Base-by-base conservation (phyloP, 306 rosid genomes). In the Cyclanthera cordifolia region DNA sequence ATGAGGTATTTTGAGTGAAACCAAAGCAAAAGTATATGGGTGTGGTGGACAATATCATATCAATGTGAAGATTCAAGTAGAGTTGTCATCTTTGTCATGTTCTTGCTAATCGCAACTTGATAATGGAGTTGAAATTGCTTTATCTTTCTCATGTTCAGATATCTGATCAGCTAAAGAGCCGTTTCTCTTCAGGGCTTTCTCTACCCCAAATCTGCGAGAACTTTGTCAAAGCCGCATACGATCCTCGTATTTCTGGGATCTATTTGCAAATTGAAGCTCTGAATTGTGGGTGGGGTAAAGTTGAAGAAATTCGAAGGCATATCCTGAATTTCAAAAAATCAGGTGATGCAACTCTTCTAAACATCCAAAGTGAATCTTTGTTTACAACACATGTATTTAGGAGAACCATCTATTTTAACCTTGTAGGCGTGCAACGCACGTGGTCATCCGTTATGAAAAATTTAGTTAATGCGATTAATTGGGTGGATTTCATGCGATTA, bases 281-380 rank as follows among this genome's bases (percentile, higher is more conserved):
- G 67, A 86, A 73, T 53, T 93, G 99, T n/a, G 99, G 99, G 9
- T 93, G 96, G 99, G 96, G 90, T 46, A 93, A 93, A 78, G 79
- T 93, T 48, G 95, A 90, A 63, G 96, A 89, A 86, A 87, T 93
- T 74, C 95, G 95, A 75, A 89, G 96, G 78, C 95, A 93, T 53
- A 68, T 90, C 13, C 75, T 83, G 70, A 72, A 86, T 80, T 93
- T 93, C 82, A 85, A 77, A 79, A 85, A 93, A 81, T 93, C 99
- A 83, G 99, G 99, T 89, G 79, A 58, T 41, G 9, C 16, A 32
- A 74, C 11, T 23, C 53, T 53, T 66, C 69, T 61, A 16, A 67
- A n/a, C 23, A 16, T 47, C 43, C 41, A 17, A 24, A 8, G 14
- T 23, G 39, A 47, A 17, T 67, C 8, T 67, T 23, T 47, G 71